phyloP scores from a whole-genome alignment of 2,329 filamentous ascomycete genomes.

The Coniosporium tulheliwenetii region DNA sequence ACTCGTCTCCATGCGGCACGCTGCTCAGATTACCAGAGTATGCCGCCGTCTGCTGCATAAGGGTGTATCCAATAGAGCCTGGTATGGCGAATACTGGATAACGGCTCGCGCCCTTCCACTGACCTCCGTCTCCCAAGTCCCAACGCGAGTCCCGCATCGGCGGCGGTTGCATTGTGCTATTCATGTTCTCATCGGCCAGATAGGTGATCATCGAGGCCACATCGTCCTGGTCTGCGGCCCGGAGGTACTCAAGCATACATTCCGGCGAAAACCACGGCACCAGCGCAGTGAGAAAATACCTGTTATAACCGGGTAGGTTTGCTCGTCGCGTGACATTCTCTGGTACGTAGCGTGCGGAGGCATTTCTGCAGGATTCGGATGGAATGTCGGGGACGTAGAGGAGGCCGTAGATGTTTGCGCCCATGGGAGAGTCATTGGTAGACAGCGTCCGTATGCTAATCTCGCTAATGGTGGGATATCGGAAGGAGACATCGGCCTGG shows the following conservation, averaged over 20 bases:
- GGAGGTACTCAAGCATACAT: constrained; percentile 62
- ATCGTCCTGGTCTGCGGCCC: constrained; percentile 42
- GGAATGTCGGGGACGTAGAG: constrained; percentile 68
- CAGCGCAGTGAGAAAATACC: constrained; percentile 64
- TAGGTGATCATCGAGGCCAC: constrained; percentile 45
- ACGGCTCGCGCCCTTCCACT: constrained; percentile 55
- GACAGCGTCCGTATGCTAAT: constrained; percentile 63
- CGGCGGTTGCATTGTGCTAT: constrained; percentile 29
- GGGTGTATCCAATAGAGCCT: constrained; percentile 44
- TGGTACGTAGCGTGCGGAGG: constrained; percentile 53
- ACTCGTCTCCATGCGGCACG: constrained; percentile 21
- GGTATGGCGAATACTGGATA: constrained; percentile 78
- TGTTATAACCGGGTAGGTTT: constrained; percentile 44
- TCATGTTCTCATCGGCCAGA: constrained; percentile 29
- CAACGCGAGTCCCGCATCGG: constrained; percentile 53
- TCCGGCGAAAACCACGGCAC: constrained; percentile 69
- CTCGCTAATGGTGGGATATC: constrained; percentile 15
- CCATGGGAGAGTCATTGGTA: constrained; percentile 44
- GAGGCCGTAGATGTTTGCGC: constrained; percentile 56
- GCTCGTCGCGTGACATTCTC: constrained; percentile 54
- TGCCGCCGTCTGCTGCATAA: constrained; percentile 56
- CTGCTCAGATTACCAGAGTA: constrained; percentile 63
- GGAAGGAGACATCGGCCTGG: constrained; percentile 15
- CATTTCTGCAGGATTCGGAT: constrained; percentile 45
- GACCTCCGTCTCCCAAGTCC: constrained; percentile 51